Evolutionary conservation across 2,329 filamentous ascomycete genomes (phyloP), one percentile per base, ranked within the genome.

Genomic region (Clathrospora elynae): DNA sequence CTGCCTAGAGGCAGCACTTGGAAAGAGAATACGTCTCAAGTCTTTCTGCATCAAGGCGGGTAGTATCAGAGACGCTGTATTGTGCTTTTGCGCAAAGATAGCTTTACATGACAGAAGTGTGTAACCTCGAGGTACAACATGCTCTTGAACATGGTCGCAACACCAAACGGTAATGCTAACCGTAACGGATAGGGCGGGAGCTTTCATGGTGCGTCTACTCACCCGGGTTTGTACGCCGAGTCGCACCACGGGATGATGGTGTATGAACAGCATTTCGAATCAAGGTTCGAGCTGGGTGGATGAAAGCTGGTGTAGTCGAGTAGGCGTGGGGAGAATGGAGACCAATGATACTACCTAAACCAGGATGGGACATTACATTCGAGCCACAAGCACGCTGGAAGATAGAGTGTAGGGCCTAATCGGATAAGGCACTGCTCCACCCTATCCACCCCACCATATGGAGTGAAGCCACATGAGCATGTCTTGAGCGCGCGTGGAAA

Each of bases 311-410:
- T 31, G 43, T 35, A 46, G 18, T 48, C 38, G 49, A 47, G 22
- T 31, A 28, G 23, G 33, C 42, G 24, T 48, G 32, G 51, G 41
- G 49, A 44, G 46, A 48, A 42, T 38, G 45, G 41, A 34, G 16
- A 42, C 42, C 43, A 42, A 46, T 47, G 37, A 61, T 66, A 61
- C 61, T 48, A 66, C 61, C 54, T 46, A 46, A 59, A 49, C 55
- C 52, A 47, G 64, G 54, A 41, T 41, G 5, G 22, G 51, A 59
- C 20, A 53, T 55, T 44, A 44, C 46, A 26, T 30, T 22, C 29
- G 29, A 32, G 26, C 47, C 38, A 50, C 42, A 45, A 18, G 26
- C 34, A 6, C 17, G 14, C 10, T 35, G 24, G 13, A 24, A 20
- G 33, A 14, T 28, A 36, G 28, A 30, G 18, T 28, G 31, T 37